A percentile compares a stretch with the other conserved stretches of the same genome.
These are phyloP conservation scores for Erysimum pusillum DNA, from an alignment of 441 rosid genomes.

Conservation along the genomic window DNA sequence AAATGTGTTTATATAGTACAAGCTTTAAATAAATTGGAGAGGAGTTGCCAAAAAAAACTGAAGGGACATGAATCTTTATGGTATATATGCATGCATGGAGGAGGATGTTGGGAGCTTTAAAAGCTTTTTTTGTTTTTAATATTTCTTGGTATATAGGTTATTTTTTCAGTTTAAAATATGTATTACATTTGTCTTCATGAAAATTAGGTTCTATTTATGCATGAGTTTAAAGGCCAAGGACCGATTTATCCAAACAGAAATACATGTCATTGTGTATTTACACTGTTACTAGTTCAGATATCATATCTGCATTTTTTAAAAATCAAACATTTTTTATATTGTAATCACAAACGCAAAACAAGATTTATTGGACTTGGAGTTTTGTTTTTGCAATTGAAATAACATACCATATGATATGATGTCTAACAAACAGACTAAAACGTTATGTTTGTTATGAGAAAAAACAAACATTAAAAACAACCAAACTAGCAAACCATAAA, in stretches of 20 bases:
- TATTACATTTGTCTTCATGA: neutral
- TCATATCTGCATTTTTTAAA: neutral
- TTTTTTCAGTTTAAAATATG: neutral
- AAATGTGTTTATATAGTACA: constrained; percentile 15
- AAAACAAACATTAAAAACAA: constrained; percentile 6
- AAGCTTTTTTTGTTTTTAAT: constrained; percentile 38
- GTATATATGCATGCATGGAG: constrained; percentile 43
- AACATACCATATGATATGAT: neutral
- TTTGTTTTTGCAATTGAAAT: constrained; percentile 2
- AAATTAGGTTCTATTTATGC: neutral
- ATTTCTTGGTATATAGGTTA: neutral
- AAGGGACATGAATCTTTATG: constrained; percentile 41
- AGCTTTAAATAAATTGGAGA: constrained; percentile 10
- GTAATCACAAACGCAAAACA: neutral
- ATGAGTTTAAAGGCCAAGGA: neutral
- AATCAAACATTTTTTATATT: neutral
- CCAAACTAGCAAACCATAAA: constrained; percentile 2
- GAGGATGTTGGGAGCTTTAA: constrained; percentile 58
- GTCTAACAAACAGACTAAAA: neutral
- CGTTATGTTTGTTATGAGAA: constrained; percentile 1
- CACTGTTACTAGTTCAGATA: neutral
- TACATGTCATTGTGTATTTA: neutral
- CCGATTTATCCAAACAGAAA: constrained; percentile 7
- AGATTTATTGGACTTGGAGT: neutral
- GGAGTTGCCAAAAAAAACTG: constrained; percentile 11